Evolutionary conservation across 148 eudicot genomes (phyloP).

Genomic region (Camellia lanceoleosa): DNA sequence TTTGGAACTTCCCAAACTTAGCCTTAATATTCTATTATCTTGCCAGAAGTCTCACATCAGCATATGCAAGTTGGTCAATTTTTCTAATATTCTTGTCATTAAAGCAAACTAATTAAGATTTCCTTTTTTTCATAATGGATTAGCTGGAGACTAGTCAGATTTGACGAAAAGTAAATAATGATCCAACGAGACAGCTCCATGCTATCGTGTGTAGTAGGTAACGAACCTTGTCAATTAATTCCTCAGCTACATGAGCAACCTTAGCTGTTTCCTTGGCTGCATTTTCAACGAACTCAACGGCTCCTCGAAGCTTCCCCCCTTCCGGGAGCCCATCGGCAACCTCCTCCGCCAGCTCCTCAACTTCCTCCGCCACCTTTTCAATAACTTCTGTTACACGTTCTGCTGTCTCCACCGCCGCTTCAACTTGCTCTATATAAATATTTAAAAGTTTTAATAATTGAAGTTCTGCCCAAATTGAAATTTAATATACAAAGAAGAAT

Average conservation of each 20-base stretch:
- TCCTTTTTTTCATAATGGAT: background rate
- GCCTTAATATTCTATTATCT: background rate
- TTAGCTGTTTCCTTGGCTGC: conserved; percentile 24
- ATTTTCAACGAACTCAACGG: conserved; percentile 20
- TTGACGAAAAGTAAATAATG: background rate
- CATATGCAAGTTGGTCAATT: background rate
- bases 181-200: background rate
- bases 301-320: conserved; percentile 25
- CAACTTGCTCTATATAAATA: conserved; percentile 27
- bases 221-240: conserved; percentile 39
- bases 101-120: background rate
- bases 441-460: background rate
- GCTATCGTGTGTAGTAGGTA: background rate
- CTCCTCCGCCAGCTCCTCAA: conserved; percentile 38
- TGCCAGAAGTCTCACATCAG: background rate
- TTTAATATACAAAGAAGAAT: too few relatives aligned
- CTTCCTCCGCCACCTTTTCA: conserved; percentile 39
- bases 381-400: conserved; percentile 30
- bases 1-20: too few relatives aligned
- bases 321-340: conserved; percentile 25
- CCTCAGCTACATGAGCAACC: conserved; percentile 29
- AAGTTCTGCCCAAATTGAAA: background rate
- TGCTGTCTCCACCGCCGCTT: conserved; percentile 23
- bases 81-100: background rate
- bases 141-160: background rate